Evolutionary conservation across 208 protist species (phyloP).

Genomic region (Wallacemonas sp.): DNA sequence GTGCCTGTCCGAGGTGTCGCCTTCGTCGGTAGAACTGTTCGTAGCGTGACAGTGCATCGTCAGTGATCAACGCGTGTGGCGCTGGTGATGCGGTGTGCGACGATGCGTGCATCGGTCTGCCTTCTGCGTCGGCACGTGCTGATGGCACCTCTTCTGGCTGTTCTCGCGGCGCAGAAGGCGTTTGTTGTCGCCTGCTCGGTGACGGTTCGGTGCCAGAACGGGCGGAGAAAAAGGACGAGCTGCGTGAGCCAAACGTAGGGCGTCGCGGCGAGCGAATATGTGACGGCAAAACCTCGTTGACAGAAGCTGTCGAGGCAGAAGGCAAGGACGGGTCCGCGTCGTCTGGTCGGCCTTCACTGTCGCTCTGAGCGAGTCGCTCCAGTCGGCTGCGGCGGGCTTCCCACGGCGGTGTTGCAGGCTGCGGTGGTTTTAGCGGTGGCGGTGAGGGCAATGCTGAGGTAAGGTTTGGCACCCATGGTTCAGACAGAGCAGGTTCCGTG

Average conservation of each 20-base stretch:
- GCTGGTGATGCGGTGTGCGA: too few relatives aligned
- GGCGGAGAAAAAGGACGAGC: conserved; percentile 2
- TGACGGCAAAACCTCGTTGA: too few relatives aligned
- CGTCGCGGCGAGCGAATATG: too few relatives aligned
- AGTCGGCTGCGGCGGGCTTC: neutral
- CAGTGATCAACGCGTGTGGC: too few relatives aligned
- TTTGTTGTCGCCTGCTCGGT: neutral
- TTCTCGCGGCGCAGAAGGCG: too few relatives aligned
- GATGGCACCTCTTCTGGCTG: too few relatives aligned
- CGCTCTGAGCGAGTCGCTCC: neutral
- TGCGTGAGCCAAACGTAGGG: neutral
- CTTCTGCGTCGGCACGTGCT: neutral
- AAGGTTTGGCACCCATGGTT: neutral
- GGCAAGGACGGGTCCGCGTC: neutral
- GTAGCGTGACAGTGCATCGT: neutral
- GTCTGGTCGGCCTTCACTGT: too few relatives aligned
- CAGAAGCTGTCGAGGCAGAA: neutral
- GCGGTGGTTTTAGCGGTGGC: neutral
- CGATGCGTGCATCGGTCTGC: neutral
- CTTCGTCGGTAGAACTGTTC: neutral
- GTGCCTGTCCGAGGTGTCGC: neutral
- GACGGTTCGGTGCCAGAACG: neutral
- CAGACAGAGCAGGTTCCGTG: neutral
- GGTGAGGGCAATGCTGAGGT: neutral
- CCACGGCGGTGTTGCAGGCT: neutral